A percentile compares a stretch with the other conserved stretches of the same genome.
Evolutionary conservation across 805 yeast species (phyloP).

Genomic region (Zygotorulaspora sp.): DNA sequence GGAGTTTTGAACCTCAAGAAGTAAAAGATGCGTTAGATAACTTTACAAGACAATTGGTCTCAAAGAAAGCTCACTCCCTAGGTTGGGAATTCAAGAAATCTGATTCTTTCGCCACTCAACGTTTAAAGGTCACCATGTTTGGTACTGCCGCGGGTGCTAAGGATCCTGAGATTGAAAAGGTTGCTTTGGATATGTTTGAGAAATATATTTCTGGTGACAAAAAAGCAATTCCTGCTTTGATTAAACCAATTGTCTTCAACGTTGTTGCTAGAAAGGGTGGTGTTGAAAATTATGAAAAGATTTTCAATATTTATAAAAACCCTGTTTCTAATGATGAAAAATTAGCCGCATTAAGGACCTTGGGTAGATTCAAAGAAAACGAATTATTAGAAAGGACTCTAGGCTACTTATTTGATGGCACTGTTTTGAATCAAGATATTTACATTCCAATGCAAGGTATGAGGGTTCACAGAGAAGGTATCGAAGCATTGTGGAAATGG

Average conservation of each 20-base stretch:
- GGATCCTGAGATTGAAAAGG: conserved; percentile 44
- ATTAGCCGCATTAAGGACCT: conserved; percentile 59
- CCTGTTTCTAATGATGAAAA: conserved; percentile 63
- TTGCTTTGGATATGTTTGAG: conserved; percentile 47
- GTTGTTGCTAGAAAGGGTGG: conserved; percentile 66
- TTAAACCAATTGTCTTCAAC: conserved; percentile 60
- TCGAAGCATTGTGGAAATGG: conserved; percentile 72
- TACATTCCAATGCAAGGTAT: conserved; percentile 74
- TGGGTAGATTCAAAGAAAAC: conserved; percentile 58
- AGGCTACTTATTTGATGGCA: conserved; percentile 51
- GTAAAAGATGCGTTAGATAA: conserved; percentile 46
- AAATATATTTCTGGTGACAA: conserved; percentile 58
- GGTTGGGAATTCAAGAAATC: conserved; percentile 61
- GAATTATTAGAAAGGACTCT: conserved; percentile 53
- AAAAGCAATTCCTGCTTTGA: conserved; percentile 67
- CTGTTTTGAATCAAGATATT: conserved; percentile 66
- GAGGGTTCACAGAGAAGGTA: conserved; percentile 58
- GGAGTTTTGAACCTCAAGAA: conserved; percentile 49
- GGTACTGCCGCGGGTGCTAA: conserved; percentile 53
- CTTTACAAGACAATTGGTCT: conserved; percentile 53
- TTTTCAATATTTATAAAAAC: conserved; percentile 55
- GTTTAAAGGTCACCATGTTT: conserved; percentile 62
- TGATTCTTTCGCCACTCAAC: conserved; percentile 58
- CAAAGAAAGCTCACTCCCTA: conserved; percentile 47
- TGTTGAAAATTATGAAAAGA: conserved; percentile 54